Conservation (phyloP, 495 filamentous ascomycete genomes). For the Sphaerosporella brunnea region DNA sequence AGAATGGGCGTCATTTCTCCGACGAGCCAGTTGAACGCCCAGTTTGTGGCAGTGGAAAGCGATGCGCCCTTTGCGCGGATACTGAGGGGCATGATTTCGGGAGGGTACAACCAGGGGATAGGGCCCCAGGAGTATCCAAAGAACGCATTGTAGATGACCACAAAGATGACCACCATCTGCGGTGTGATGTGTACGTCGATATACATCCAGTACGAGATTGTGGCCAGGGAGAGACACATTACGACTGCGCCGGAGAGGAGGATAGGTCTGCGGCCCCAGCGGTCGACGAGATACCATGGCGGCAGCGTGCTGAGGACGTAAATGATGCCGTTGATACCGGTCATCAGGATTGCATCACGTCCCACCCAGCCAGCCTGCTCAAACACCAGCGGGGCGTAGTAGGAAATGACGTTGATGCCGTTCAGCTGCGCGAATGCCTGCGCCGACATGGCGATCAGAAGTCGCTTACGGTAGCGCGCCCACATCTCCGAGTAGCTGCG, state of each 20-base stretch:
- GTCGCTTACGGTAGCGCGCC: constrained; percentile 70
- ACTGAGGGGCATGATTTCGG: constrained; percentile 90
- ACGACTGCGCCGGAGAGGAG: constrained; percentile 77
- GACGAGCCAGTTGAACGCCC: constrained; percentile 97
- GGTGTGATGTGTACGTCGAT: constrained; percentile 63
- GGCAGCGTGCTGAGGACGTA: constrained; percentile 84
- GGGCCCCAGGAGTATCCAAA: constrained; percentile 99
- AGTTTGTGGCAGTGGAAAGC: constrained; percentile 89
- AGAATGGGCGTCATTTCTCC: constrained; percentile 85
- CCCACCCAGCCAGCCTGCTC: constrained; percentile 88
- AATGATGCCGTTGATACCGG: constrained; percentile 83
- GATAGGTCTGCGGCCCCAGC: constrained; percentile 78
- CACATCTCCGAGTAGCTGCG: constrained; percentile 90
- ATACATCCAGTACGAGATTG: constrained; percentile 90
- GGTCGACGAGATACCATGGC: constrained; percentile 93
- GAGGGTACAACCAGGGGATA: constrained; percentile 94
- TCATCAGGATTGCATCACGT: constrained; percentile 85
- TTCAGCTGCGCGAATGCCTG: constrained; percentile 91
- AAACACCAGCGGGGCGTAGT: constrained; percentile 93
- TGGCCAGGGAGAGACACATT: constrained; percentile 78
- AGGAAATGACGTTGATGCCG: constrained; percentile 98
- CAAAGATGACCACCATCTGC: constrained; percentile 72
- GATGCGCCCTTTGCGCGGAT: constrained; percentile 96
- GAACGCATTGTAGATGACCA: constrained; percentile 96
- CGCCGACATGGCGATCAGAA: constrained; percentile 98